Percentiles rank a stretch among this genome's conserved stretches.
Conservation (phyloP, 139 green algal genomes). For the Chloropicon primus region DNA sequence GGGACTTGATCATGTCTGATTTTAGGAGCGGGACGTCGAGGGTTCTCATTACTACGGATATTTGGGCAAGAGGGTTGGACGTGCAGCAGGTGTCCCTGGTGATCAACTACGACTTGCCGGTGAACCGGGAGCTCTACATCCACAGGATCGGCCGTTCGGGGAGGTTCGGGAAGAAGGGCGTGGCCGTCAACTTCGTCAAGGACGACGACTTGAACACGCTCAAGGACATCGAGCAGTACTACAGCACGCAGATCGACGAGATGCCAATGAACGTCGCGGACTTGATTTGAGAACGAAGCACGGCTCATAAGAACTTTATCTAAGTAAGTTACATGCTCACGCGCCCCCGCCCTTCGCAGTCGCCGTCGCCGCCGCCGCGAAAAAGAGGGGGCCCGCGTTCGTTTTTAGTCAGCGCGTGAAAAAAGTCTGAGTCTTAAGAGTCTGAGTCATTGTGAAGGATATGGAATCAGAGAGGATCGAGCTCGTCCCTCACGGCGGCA, state of each 20-base stretch:
- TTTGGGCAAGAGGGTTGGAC: constrained; percentile 95
- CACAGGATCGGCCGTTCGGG: constrained; percentile 92
- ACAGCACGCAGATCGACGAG: constrained; percentile 87
- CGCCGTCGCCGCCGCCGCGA: too few species aligned
- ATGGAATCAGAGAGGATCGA: too few species aligned
- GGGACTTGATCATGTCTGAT: constrained; percentile 93
- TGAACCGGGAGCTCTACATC: constrained; percentile 97
- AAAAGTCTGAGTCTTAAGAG: too few species aligned
- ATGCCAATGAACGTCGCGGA: constrained; percentile 34
- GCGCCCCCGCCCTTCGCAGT: too few species aligned
- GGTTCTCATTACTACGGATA: constrained; percentile 97
- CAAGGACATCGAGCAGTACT: constrained; percentile 97
- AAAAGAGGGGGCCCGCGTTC: too few species aligned
- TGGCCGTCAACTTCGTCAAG: constrained; percentile 98
- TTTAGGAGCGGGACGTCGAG: constrained; percentile 77
- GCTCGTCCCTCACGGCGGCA: too few species aligned
- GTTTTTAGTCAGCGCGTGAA: too few species aligned
- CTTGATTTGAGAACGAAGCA: neutral
- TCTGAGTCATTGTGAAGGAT: too few species aligned
- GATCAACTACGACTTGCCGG: constrained; percentile 99
- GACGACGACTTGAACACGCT: constrained; percentile 90
- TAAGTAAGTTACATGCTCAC: neutral
- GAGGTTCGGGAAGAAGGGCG: constrained; percentile 65
- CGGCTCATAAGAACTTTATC: neutral
- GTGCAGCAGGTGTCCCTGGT: constrained; percentile 91